Evolutionary conservation across 495 filamentous ascomycete genomes (phyloP), one percentile per base, ranked within the genome.

Genomic region (Daldinia grandis): DNA sequence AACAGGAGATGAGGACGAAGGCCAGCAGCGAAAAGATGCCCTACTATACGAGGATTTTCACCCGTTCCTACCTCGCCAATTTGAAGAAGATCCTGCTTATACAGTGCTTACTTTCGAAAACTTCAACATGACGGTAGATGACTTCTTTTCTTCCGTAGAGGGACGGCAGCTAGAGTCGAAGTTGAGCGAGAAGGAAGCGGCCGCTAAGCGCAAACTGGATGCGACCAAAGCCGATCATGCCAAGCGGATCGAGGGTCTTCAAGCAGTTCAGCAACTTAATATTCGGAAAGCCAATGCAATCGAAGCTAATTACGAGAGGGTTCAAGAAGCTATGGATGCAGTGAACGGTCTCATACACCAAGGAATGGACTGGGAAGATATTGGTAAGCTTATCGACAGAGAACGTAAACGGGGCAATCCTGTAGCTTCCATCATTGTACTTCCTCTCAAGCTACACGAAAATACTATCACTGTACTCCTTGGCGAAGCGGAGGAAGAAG

Each of bases 341-440:
- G 88, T 99, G 17, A 98, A 97, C 74, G 92, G 91, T 0, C 81
- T 99, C 15, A 86, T 98, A 38, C 87, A 87, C 7, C 93, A 98
- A 74, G 94, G 93, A 6, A 97, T 98, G 95, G 95, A 98, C 71
- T 99, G 95, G 95, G 88, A 91, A 9, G 91, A 97, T 60, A 92
- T 98, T 74, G 93, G 89, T 8, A 89, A 89, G 28, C 82, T 99
- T 69, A 91, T 99, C 50, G 93, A 97, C 73, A 85, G 91, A 73
- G 94, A 98, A 76, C 90, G 96, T 73, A 85, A 81, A 58, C 83
- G 89, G 61, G 83, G 89, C 14, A 99, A 99, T 71, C 88, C 92
- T 0, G 93, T 98, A 19, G 95, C 95, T 6, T 85, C 91, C 68
- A 89, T 92, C 19, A 97, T 99, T 66, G 92, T 93, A 74, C 78